Evolutionary conservation across 1,284 basidiomycete genomes (phyloP), one percentile per base, ranked within the genome.

Genomic region (Pyrrhoderma lamaoense): DNA sequence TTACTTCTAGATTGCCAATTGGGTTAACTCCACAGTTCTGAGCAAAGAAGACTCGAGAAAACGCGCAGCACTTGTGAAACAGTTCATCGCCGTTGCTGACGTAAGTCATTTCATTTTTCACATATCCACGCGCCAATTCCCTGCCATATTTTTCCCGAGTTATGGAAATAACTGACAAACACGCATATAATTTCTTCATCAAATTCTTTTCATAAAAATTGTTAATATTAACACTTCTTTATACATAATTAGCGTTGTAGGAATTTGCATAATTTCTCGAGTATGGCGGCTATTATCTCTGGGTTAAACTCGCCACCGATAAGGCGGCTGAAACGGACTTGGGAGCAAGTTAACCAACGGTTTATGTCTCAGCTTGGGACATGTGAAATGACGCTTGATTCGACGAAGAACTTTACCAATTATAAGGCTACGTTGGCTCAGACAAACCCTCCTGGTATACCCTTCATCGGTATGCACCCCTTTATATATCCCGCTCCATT

Each of bases 221-320:
- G n/a, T n/a, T n/a, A n/a, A n/a, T n/a, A n/a, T n/a, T n/a, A n/a
- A n/a, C n/a, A n/a, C n/a, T n/a, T n/a, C n/a, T n/a, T 5, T 52
- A 22, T 16, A 25, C 14, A 19, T 4, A 27, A 16, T 11, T 58
- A 97, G 93, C 87, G 89, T 43, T 99, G 95, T 68, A 84, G 92
- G 45, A 68, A 71, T 14, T 69, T 99, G 58, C 89, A 95, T 64
- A 99, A 99, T 68, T 99, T 92, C 68, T 95, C 93, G 11, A 89
- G 88, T 11, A 89, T 98, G 82, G 92, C 93, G 62, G 93, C 95
- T 25, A 92, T 99, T 51, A 83, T 96, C 8, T 95, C 93, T 3
- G 96, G 93, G 2, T 74, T 99, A 48, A 97, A 97, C 61, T 93
- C 91, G 7, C 89, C 93, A 27, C 93, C 93, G 3, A 93, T 99